A percentile compares a stretch with the other conserved stretches of the same genome.
Conservation (phyloP, 768 basidiomycete species). For the Phlegmacium glaucopus region DNA sequence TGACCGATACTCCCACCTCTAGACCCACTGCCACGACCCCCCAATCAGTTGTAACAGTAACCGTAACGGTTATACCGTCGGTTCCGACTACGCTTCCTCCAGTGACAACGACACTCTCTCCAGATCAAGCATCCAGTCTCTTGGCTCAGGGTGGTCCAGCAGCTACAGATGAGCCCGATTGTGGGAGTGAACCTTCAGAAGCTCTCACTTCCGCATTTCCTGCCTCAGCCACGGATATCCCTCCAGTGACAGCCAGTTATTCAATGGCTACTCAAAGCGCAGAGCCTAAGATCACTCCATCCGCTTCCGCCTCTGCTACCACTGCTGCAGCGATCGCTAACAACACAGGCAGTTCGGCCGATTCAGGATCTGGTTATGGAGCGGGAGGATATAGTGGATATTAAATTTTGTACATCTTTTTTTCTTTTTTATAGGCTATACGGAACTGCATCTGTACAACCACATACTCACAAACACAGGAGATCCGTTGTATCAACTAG, state of each 20-base stretch:
- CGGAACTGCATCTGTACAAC: too few relatives aligned
- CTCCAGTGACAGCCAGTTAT: slow-evolving; percentile 2
- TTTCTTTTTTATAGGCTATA: too few relatives aligned
- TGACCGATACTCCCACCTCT: slow-evolving; percentile 2
- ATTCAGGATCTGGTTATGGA: slow-evolving; percentile 9
- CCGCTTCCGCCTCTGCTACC: slow-evolving; percentile 1
- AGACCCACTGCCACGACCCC: slow-evolving; percentile 1
- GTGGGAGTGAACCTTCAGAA: neutral
- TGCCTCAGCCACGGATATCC: neutral
- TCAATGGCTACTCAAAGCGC: neutral
- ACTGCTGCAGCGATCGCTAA: slow-evolving; percentile 4
- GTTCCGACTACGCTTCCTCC: slow-evolving; percentile 26
- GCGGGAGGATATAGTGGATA: slow-evolving; percentile 10
- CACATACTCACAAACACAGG: too few relatives aligned
- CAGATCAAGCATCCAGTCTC: slow-evolving; percentile 39
- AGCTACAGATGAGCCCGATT: neutral
- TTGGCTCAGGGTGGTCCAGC: slow-evolving; percentile 17
- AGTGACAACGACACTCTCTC: slow-evolving; percentile 40
- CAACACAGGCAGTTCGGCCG: neutral
- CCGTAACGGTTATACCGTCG: slow-evolving; percentile 29
- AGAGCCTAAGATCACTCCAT: neutral
- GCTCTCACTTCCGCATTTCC: neutral
- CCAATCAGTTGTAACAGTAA: slow-evolving; percentile 17
- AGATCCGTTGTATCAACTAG: too few relatives aligned
- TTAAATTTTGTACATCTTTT: neutral